phyloP scores from a whole-genome alignment of 805 yeast species.

The Monosporozyma yasuniensis region DNA sequence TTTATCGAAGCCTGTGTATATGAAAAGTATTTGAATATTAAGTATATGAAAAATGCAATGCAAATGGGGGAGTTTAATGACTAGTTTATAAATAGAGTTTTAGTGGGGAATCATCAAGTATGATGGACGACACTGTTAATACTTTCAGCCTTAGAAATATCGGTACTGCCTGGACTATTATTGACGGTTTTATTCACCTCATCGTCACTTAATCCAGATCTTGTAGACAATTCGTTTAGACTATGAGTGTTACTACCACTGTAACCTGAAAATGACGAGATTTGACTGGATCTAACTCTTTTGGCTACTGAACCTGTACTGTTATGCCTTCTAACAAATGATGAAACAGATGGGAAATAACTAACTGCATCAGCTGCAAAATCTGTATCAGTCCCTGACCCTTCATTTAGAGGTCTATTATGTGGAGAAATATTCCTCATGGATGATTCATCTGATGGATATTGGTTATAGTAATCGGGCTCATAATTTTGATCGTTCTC shows the following conservation, averaged over 20 bases:
- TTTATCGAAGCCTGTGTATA: neutral
- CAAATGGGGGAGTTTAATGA: neutral
- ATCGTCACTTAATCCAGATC: neutral
- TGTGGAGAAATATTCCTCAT: neutral
- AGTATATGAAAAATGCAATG: neutral
- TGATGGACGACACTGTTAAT: conserved; percentile 11
- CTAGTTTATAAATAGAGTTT: neutral
- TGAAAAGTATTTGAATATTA: neutral
- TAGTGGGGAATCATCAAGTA: neutral
- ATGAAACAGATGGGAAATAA: conserved; percentile 10
- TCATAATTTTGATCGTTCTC: neutral
- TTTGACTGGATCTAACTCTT: neutral
- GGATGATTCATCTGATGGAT: neutral
- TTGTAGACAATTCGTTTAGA: neutral
- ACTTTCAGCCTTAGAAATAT: conserved; percentile 9
- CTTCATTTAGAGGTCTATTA: neutral
- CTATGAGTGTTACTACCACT: neutral
- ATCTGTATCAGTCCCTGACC: neutral
- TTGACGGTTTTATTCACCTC: neutral
- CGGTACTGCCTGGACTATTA: neutral
- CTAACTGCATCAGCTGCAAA: conserved; percentile 7
- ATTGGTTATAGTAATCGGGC: neutral
- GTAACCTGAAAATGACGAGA: neutral
- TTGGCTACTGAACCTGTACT: conserved; percentile 18
- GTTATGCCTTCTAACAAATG: conserved; percentile 11